phyloP scores from a whole-genome alignment of 169 alveolate genomes.

The Eimeria praecox region DNA sequence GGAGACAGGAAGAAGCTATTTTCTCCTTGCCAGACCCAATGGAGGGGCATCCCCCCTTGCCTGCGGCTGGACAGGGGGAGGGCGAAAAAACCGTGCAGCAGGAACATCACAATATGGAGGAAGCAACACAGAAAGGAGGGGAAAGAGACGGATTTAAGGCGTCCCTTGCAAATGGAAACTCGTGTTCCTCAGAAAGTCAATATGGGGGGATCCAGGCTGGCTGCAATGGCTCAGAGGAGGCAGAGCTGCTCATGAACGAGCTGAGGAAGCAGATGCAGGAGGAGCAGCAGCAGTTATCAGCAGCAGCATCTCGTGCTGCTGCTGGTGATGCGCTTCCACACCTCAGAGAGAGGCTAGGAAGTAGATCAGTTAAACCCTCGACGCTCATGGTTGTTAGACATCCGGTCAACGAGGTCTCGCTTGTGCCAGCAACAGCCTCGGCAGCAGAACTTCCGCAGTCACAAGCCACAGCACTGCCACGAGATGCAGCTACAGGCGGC shows the following conservation, averaged over 20 bases:
- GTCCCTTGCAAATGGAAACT: background rate
- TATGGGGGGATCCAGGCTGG: background rate
- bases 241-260: background rate
- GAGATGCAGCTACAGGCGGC: background rate
- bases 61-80: background rate
- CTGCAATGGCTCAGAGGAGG: background rate
- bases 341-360: background rate
- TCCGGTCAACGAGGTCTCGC: background rate
- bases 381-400: background rate
- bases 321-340: conserved; percentile 27
- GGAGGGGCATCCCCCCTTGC: background rate
- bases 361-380: background rate
- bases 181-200: background rate
- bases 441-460: background rate
- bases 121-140: background rate
- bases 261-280: conserved; percentile 5
- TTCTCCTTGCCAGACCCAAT: background rate
- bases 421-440: background rate
- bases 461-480: background rate
- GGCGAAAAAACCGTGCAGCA: background rate
- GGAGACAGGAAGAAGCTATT: background rate
- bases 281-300: conserved; percentile 17
- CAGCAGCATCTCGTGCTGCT: conserved; percentile 27
- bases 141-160: background rate
- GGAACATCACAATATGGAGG: background rate